phyloP scores from a whole-genome alignment of 805 yeast species.

The Schizosaccharomyces octosporus region DNA sequence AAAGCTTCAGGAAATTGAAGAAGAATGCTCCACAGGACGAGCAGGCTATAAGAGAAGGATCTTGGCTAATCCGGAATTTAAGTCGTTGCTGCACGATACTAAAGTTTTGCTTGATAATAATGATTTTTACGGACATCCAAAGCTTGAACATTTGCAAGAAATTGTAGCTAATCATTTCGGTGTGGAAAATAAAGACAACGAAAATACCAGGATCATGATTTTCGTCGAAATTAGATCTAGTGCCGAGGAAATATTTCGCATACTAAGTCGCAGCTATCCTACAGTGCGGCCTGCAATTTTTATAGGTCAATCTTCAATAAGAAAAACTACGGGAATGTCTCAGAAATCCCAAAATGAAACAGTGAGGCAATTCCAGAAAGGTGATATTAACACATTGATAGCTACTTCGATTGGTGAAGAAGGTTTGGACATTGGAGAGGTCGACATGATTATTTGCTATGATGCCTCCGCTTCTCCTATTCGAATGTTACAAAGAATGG shows the following conservation, averaged over 20 bases:
- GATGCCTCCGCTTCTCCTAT: conserved; percentile 88
- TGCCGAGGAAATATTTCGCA: conserved; percentile 62
- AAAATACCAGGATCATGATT: conserved; percentile 51
- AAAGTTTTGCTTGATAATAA: conserved; percentile 20
- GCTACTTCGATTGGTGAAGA: conserved; percentile 97
- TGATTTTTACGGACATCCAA: conserved; percentile 39
- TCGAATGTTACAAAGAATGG: conserved; percentile 85
- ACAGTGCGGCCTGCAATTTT: conserved; percentile 50
- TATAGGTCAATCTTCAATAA: conserved; percentile 57
- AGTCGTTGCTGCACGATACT: conserved; percentile 24
- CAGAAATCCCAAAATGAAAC: conserved; percentile 43
- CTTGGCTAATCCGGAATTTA: conserved; percentile 27
- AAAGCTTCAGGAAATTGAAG: conserved; percentile 30
- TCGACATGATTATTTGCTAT: conserved; percentile 73
- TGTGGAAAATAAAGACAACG: conserved; percentile 10
- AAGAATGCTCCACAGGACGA: conserved; percentile 6
- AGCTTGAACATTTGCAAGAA: conserved; percentile 13
- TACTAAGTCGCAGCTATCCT: conserved; percentile 16
- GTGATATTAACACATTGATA: conserved; percentile 54
- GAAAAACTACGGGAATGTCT: conserved; percentile 64
- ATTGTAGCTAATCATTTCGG: conserved; percentile 8
- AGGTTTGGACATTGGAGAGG: conserved; percentile 95
- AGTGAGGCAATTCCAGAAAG: conserved; percentile 46
- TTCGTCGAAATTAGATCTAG: conserved; percentile 79
- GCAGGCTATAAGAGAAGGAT: conserved; percentile 18